These are phyloP conservation scores for Pyropia haitanensis DNA, from an alignment of 23 red algal genomes.

Conservation along the genomic window DNA sequence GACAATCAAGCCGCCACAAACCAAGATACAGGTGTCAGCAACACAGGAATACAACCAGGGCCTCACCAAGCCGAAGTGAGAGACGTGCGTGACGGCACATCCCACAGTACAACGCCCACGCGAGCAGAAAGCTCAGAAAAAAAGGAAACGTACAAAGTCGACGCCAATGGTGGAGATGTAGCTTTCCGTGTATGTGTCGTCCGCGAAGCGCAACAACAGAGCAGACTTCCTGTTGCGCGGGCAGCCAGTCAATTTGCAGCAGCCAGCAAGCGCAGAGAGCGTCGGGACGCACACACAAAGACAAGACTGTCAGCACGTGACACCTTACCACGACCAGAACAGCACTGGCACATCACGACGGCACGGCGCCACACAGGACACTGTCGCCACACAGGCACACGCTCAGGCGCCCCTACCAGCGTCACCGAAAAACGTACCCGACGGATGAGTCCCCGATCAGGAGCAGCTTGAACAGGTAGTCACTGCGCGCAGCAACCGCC, in stretches of 20 bases:
- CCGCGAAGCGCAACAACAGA: constrained; percentile 93
- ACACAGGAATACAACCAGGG: no score
- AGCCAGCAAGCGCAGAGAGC: constrained; percentile 9
- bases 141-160: constrained; percentile 81
- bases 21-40: no score
- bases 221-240: constrained; percentile 47
- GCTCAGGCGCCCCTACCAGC: constrained; percentile 4
- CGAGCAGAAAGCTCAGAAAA: not conserved
- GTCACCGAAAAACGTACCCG: not conserved
- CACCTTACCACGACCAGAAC: not conserved
- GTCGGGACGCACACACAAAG: not conserved
- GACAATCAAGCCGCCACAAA: not conserved
- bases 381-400: not conserved
- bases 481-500: constrained; percentile 10
- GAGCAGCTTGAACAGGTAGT: constrained; percentile 94
- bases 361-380: not conserved
- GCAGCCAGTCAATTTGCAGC: no score
- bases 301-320: not conserved
- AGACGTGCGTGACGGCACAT: not conserved
- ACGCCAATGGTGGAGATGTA: constrained; percentile 98
- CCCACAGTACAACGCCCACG: not conserved
- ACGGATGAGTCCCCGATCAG: constrained; percentile 91
- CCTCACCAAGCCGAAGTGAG: not conserved
- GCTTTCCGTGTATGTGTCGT: constrained; percentile 90
- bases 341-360: not conserved